These are phyloP conservation scores for Aegle marmelos DNA, from an alignment of 345 rosid species.

Conservation along the genomic window DNA sequence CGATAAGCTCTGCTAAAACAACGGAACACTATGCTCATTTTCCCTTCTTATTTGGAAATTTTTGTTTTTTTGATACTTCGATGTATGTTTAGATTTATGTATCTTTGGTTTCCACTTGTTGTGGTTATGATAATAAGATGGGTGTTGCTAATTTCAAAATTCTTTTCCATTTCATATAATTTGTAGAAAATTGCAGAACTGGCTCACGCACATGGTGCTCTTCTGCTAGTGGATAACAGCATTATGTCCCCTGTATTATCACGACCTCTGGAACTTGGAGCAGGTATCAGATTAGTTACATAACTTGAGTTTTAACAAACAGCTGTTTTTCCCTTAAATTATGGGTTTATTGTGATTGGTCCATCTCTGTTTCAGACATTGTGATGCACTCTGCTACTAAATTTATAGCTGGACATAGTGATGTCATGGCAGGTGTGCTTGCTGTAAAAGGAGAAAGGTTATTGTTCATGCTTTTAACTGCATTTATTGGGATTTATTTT, in stretches of 20 bases:
- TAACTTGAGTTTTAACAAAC: background rate
- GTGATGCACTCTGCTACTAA: conserved; percentile 98
- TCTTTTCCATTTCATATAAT: background rate
- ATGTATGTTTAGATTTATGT: background rate
- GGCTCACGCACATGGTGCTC: conserved; percentile 79
- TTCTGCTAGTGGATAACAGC: conserved; percentile 88
- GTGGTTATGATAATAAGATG: background rate
- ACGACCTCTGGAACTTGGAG: conserved; percentile 90
- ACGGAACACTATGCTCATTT: background rate
- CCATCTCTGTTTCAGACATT: conserved; percentile 52
- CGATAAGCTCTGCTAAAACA: background rate
- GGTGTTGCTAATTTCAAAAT: background rate
- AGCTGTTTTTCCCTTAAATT: conserved; percentile 1
- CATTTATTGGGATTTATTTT: background rate
- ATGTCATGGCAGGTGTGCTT: conserved; percentile 95
- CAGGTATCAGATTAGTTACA: conserved; percentile 42
- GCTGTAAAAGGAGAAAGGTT: conserved; percentile 95
- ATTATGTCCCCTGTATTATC: conserved; percentile 91
- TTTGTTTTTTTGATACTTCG: background rate
- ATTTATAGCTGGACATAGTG: conserved; percentile 92
- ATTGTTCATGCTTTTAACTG: background rate
- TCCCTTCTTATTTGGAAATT: background rate
- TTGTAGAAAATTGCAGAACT: conserved; percentile 78
- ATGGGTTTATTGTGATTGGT: conserved; percentile 18
- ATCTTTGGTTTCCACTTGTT: background rate